Conservation (phyloP, 306 rosid genomes). For the Acacia melanoxylon region DNA sequence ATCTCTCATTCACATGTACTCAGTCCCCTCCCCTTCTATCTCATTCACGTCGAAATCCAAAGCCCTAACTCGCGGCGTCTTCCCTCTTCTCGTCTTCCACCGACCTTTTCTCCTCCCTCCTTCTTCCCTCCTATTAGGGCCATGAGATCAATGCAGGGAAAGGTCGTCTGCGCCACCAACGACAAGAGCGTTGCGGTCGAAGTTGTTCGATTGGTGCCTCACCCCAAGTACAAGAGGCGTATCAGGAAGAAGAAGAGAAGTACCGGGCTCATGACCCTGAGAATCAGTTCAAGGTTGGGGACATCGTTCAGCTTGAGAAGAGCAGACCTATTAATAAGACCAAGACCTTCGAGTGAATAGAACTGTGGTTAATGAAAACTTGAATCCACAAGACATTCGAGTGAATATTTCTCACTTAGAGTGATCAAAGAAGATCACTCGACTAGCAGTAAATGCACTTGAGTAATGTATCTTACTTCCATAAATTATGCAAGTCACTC, state of each 20-base stretch:
- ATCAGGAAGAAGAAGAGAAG: constrained; percentile 95
- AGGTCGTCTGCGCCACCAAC: constrained; percentile 65
- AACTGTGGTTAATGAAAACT: too few species aligned
- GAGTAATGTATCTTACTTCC: too few species aligned
- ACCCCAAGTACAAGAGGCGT: constrained; percentile 88
- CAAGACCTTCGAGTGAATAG: too few species aligned
- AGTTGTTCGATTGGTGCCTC: constrained; percentile 80
- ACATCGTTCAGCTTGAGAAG: constrained; percentile 72
- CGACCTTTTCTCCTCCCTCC: constrained; percentile 28
- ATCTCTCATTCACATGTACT: too few species aligned
- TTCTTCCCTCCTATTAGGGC: constrained; percentile 62
- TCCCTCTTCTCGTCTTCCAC: constrained; percentile 33
- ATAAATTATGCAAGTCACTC: too few species aligned
- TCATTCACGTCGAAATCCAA: too few species aligned
- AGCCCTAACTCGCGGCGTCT: too few species aligned
- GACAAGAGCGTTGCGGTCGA: constrained; percentile 91
- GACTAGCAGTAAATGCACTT: too few species aligned
- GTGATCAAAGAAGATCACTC: too few species aligned
- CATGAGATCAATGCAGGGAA: constrained; percentile 74
- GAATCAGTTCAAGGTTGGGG: constrained; percentile 81
- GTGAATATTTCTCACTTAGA: too few species aligned
- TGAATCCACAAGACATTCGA: too few species aligned
- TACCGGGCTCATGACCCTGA: constrained; percentile 93
- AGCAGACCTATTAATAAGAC: constrained; percentile 85
- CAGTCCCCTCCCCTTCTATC: too few species aligned